phyloP scores from a whole-genome alignment of 1,284 basidiomycete genomes.

The Ganoderma resinaceum region DNA sequence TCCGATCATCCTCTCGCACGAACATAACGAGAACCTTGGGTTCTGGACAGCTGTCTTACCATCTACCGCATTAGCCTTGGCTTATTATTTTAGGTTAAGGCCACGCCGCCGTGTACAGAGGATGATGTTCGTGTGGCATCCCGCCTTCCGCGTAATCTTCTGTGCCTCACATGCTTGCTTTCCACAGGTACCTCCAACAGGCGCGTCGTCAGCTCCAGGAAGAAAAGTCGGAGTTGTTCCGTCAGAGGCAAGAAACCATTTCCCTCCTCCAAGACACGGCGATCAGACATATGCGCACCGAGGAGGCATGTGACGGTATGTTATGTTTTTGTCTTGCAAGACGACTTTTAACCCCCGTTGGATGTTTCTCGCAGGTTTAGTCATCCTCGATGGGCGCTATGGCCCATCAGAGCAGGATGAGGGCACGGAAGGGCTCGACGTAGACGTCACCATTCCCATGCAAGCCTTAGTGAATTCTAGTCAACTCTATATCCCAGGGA shows the following conservation, averaged over 20 bases:
- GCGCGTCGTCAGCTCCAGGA: slow-evolving; percentile 60
- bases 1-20: slow-evolving; percentile 44
- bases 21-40: slow-evolving; percentile 39
- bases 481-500: slow-evolving; percentile 82
- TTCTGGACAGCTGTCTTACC: slow-evolving; percentile 43
- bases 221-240: slow-evolving; percentile 60
- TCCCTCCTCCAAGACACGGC: slow-evolving; percentile 54
- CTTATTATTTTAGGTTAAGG: slow-evolving; percentile 44
- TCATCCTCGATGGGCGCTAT: slow-evolving; percentile 78
- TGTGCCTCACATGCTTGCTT: slow-evolving; percentile 12
- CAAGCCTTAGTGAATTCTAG: slow-evolving; percentile 85
- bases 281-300: slow-evolving; percentile 50
- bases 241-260: slow-evolving; percentile 61
- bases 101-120: slow-evolving; percentile 41
- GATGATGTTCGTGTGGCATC: slow-evolving; percentile 37
- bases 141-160: slow-evolving; percentile 1
- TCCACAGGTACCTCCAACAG: slow-evolving; percentile 55
- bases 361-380: slow-evolving; percentile 59
- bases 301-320: slow-evolving; percentile 42
- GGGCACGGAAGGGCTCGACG: slow-evolving; percentile 57
- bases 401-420: slow-evolving; percentile 61
- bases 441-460: slow-evolving; percentile 83
- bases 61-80: slow-evolving; percentile 40
- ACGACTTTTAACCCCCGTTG: slow-evolving; percentile 12
- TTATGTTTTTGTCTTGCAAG: slow-evolving; percentile 9